Conservation (phyloP, 2,329 filamentous ascomycete species). For the Cercospora zeae-maydis region DNA sequence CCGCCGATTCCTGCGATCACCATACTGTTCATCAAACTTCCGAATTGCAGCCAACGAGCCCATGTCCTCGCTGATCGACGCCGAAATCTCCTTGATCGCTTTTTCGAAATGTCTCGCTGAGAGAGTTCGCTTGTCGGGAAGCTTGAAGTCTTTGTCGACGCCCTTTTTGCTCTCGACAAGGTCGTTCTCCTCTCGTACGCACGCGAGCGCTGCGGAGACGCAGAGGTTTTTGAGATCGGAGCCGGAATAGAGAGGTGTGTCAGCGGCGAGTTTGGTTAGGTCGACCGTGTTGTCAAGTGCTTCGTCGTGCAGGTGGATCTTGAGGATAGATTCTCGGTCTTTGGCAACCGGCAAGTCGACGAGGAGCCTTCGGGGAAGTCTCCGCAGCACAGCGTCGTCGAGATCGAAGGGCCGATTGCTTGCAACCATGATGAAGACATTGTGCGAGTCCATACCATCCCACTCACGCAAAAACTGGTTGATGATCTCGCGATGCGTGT, state of each 20-base stretch:
- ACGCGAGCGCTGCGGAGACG: constrained; percentile 74
- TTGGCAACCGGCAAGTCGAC: constrained; percentile 67
- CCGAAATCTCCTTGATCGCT: constrained; percentile 82
- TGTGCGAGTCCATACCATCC: constrained; percentile 76
- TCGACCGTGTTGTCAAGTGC: constrained; percentile 58
- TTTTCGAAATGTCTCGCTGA: constrained; percentile 72
- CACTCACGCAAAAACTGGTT: constrained; percentile 97
- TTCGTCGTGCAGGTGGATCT: constrained; percentile 69
- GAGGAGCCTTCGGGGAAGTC: constrained; percentile 67
- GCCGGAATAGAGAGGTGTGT: constrained; percentile 74
- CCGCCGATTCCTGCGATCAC: constrained; percentile 66
- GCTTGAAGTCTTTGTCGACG: constrained; percentile 48
- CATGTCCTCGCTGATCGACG: constrained; percentile 94
- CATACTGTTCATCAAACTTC: constrained; percentile 94
- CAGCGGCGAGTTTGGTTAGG: constrained; percentile 59
- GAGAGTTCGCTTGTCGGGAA: constrained; percentile 67
- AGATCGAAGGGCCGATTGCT: constrained; percentile 95
- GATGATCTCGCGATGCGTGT: constrained; percentile 80
- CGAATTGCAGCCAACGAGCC: constrained; percentile 76
- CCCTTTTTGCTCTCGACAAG: constrained; percentile 30
- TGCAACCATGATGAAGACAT: constrained; percentile 96
- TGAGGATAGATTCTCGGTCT: constrained; percentile 66
- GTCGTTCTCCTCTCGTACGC: constrained; percentile 69
- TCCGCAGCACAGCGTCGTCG: constrained; percentile 79
- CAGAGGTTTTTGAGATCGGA: constrained; percentile 80